A percentile compares a stretch with the other conserved stretches of the same genome.
These are phyloP conservation scores for Urochloa ruziziensis DNA, from an alignment of 176 grass and related monocot species.

Conservation along the genomic window DNA sequence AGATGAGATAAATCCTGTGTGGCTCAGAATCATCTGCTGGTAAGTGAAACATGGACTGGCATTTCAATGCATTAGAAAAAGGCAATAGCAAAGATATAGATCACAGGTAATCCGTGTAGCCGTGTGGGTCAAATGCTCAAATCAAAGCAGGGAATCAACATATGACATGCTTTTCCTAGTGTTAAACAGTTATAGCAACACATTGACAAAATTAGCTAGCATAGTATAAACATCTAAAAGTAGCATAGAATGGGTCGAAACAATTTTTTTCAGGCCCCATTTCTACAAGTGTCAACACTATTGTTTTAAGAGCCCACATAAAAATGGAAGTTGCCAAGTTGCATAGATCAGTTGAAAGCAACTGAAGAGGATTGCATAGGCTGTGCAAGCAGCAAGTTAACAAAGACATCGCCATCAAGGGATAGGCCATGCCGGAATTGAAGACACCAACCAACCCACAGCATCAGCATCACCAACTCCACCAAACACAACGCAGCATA, in stretches of 20 bases:
- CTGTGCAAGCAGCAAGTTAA: slow-evolving; percentile 30
- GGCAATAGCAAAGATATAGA: neutral
- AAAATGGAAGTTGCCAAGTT: neutral
- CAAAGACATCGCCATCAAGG: slow-evolving; percentile 48
- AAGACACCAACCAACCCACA: slow-evolving; percentile 45
- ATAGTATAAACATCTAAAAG: neutral
- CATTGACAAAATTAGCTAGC: neutral
- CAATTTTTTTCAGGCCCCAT: neutral
- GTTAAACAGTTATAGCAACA: slow-evolving; percentile 6
- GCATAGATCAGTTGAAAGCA: slow-evolving; percentile 23
- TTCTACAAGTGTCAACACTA: slow-evolving; percentile 4
- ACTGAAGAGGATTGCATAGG: neutral
- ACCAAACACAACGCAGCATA: slow-evolving; percentile 33
- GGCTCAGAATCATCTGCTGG: slow-evolving; percentile 8
- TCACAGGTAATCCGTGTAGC: neutral
- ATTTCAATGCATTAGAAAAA: slow-evolving; percentile 12
- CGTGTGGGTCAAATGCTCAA: slow-evolving; percentile 4
- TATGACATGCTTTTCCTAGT: neutral
- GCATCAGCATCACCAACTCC: slow-evolving; percentile 25
- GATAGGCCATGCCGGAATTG: slow-evolving; percentile 33
- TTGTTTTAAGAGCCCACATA: neutral
- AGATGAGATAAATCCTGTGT: slow-evolving; percentile 16
- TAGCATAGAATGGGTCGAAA: neutral
- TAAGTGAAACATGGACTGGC: neutral
- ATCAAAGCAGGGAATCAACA: neutral